A percentile compares a stretch with the other conserved stretches of the same genome.
Evolutionary conservation across 208 protist species (phyloP).

Genomic region (Trypanosoma mega): DNA sequence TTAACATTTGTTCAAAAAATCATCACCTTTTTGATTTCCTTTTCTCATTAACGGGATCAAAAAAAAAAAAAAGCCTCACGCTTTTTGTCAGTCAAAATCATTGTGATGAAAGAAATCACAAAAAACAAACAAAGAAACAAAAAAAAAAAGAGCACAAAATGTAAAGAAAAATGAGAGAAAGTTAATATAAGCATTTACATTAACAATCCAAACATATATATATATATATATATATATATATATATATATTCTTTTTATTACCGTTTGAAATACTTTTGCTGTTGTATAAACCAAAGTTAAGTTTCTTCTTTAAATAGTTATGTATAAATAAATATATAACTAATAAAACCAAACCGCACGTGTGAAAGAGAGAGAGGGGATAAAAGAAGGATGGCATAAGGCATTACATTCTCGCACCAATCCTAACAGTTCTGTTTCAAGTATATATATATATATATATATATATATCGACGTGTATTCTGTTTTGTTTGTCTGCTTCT

Average conservation of each 20-base stretch:
- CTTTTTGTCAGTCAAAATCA: too few relatives aligned
- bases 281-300: too few relatives aligned
- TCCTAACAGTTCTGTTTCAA: too few relatives aligned
- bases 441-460: conserved; percentile 1
- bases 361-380: too few relatives aligned
- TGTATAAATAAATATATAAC: too few relatives aligned
- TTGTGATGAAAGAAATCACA: conserved; percentile 6
- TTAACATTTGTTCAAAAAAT: not conserved
- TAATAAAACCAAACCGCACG: too few relatives aligned
- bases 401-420: too few relatives aligned
- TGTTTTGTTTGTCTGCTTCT: not conserved
- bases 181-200: not conserved
- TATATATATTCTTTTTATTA: not conserved
- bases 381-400: too few relatives aligned
- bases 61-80: too few relatives aligned
- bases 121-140: conserved; percentile 12
- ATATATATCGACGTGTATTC: not conserved
- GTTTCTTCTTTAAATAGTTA: too few relatives aligned
- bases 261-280: too few relatives aligned
- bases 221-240: not conserved
- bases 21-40: not conserved
- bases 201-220: not conserved
- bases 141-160: conserved; percentile 6
- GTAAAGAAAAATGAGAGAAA: conserved; percentile 17
- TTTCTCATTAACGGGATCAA: not conserved